Evolutionary conservation across 495 filamentous ascomycete species (phyloP), one percentile per base, ranked within the genome.

Genomic region (Letharia columbiana): DNA sequence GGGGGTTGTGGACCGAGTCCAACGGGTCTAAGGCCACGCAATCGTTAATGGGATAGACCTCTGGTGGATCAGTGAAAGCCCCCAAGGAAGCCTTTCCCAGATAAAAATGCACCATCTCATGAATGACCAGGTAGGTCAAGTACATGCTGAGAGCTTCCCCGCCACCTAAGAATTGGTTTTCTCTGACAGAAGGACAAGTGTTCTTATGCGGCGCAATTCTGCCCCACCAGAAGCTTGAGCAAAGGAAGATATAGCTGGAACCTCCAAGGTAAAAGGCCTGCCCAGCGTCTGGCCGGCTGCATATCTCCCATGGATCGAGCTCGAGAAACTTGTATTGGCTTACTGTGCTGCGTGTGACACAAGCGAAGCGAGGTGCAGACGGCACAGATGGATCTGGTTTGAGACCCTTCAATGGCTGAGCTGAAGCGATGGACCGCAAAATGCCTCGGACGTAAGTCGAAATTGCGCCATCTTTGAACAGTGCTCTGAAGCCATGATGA

Each of bases 101-200:
- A n/a, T 70, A 70, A 31, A 70, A 67, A 56, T 70, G 68, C 62
- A 70, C 28, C 66, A 70, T 66, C 37, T 68, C 68, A 37, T 70
- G 68, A 11, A 70, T 63, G 13, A 70, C n/a, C 3, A 68, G 31
- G 61, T 70, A 70, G 10, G 10, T 65, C 54, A 57, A 40, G 33
- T 62, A 70, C 1, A 28, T 13, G 57, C 37, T 39, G 8, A 70
- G 33, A 44, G 6, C 23, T 2, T 12, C 2, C 13, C 18, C n/a
- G 45, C 40, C 4, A 33, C 42, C 57, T 17, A 41, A 7, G 35
- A 62, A 66, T 57, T 39, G 33, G 20, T 69, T 69, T 17, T 37
- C 35, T 10, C 31, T 31, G 12, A 69, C 50, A 9, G 28, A 39
- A 39, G 64, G 67, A 37, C 64, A 69, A 2, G 49, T 33, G 7